phyloP scores from a whole-genome alignment of 371 early-diverging fungal genomes.

The Apophysomyces ossiformis region DNA sequence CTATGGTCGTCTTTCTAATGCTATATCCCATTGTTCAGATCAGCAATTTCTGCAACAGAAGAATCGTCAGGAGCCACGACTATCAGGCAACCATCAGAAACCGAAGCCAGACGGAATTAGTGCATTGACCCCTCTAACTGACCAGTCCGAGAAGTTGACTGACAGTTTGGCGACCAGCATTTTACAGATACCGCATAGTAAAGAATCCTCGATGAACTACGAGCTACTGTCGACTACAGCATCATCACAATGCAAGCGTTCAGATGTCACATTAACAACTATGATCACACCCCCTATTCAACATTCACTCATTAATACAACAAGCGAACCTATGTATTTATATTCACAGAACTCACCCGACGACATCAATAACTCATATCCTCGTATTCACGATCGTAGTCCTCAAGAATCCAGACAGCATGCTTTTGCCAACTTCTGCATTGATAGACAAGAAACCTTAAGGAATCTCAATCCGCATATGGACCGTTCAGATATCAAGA shows the following conservation, averaged over 20 bases:
- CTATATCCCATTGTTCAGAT: not conserved
- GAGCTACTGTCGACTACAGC: not conserved
- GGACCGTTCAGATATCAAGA: constrained; percentile 20
- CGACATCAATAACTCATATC: not conserved
- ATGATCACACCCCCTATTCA: not conserved
- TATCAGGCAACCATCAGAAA: not conserved
- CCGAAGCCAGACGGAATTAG: not conserved
- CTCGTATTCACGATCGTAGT: not conserved
- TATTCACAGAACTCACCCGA: not conserved
- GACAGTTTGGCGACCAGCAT: not conserved
- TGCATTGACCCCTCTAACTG: not conserved
- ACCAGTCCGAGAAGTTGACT: not conserved
- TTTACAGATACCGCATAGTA: not conserved
- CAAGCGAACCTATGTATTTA: not conserved
- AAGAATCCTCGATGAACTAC: not conserved
- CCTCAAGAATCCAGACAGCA: not conserved
- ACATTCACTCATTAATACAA: constrained; percentile 2
- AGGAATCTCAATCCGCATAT: constrained; percentile 8
- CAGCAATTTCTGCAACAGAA: not conserved
- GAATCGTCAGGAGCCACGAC: not conserved
- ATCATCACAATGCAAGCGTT: not conserved
- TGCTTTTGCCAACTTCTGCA: constrained; percentile 18
- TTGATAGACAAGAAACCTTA: constrained; percentile 7
- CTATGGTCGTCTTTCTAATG: not conserved
- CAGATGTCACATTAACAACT: not conserved